Evolutionary conservation across 2,329 filamentous ascomycete genomes (phyloP).

Genomic region (Orbilia oligospora): DNA sequence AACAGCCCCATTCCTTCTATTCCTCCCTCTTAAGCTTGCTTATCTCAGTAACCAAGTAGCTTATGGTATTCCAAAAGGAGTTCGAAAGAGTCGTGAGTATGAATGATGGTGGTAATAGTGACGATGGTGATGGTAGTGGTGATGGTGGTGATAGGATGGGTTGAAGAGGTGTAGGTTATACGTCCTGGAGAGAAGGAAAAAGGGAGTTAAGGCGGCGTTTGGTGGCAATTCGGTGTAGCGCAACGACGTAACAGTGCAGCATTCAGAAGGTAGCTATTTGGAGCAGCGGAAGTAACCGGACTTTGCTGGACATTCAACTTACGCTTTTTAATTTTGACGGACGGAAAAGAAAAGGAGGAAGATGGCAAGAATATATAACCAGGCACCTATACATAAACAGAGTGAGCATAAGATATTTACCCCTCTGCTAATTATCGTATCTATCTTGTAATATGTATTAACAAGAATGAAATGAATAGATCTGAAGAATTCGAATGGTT

Average conservation of each 20-base stretch:
- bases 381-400: no score
- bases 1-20: slow-evolving; percentile 32
- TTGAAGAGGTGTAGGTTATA: background rate
- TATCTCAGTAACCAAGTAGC: no score
- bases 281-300: background rate
- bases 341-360: no score
- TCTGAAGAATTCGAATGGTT: background rate
- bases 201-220: slow-evolving; percentile 6
- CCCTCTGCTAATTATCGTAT: no score
- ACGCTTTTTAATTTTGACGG: no score
- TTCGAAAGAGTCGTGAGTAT: background rate
- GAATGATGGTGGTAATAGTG: background rate
- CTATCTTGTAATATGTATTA: no score
- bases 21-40: background rate
- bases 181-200: background rate
- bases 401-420: background rate
- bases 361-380: background rate
- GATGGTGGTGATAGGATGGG: background rate
- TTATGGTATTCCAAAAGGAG: no score
- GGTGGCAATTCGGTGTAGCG: background rate
- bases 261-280: background rate
- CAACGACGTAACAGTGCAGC: background rate
- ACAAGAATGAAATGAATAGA: no score
- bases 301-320: background rate
- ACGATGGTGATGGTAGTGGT: background rate